phyloP scores from a whole-genome alignment of 345 rosid genomes.

The Erodium maritimum region DNA sequence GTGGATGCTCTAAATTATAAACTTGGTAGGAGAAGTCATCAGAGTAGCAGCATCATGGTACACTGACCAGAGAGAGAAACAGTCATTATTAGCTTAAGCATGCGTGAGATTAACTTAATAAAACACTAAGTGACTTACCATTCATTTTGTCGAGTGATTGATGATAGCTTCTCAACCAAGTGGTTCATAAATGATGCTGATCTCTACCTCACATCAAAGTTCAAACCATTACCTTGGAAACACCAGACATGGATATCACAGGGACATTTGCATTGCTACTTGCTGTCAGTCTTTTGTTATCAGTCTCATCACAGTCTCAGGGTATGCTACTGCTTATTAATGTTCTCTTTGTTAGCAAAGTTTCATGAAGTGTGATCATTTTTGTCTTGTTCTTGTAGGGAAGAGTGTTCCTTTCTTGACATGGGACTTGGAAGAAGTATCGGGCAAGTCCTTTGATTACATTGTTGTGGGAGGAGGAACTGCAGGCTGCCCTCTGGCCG shows the following conservation, averaged over 20 bases:
- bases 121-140: too few species aligned
- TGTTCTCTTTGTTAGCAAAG: too few species aligned
- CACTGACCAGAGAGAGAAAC: constrained; percentile 7
- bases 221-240: too few species aligned
- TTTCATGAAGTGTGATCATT: too few species aligned
- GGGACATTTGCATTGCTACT: constrained; percentile 10
- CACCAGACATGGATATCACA: constrained; percentile 4
- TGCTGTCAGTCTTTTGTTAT: constrained; percentile 5
- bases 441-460: constrained; percentile 65
- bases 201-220: too few species aligned
- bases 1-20: too few species aligned
- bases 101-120: constrained; percentile 12
- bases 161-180: constrained; percentile 2
- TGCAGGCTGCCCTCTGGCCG: constrained; percentile 56
- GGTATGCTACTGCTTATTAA: constrained; percentile 15
- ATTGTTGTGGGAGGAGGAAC: constrained; percentile 66
- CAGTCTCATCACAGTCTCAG: constrained; percentile 14
- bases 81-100: constrained; percentile 19
- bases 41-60: constrained; percentile 16
- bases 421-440: constrained; percentile 35
- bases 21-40: constrained; percentile 8
- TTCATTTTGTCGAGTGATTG: constrained; percentile 7
- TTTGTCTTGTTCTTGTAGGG: constrained; percentile 34
- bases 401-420: constrained; percentile 42
- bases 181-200: not conserved